phyloP scores from a whole-genome alignment of 176 grass and related monocot species.

The Puya raimondii region DNA sequence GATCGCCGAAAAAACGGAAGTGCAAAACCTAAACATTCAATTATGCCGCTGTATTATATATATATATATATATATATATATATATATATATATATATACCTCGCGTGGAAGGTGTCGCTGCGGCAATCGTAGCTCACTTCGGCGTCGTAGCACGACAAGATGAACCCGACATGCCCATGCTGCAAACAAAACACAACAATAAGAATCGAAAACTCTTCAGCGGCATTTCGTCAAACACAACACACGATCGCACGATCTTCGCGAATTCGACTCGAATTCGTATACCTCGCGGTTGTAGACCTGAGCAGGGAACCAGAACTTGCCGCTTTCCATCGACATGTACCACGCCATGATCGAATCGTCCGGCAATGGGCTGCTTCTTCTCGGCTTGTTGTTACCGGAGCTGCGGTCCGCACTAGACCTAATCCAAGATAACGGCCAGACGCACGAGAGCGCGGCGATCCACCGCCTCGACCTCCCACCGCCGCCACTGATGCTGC shows the following conservation, averaged over 20 bases:
- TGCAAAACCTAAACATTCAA: neutral
- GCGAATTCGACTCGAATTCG: no score
- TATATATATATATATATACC: no score
- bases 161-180: slow-evolving; percentile 80
- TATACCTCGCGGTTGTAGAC: slow-evolving; percentile 98
- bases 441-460: slow-evolving; percentile 51
- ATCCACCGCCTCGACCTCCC: slow-evolving; percentile 53
- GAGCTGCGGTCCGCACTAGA: slow-evolving; percentile 11
- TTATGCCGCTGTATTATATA: neutral
- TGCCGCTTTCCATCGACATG: slow-evolving; percentile 64
- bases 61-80: no score
- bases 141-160: slow-evolving; percentile 87
- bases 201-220: neutral
- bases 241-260: no score
- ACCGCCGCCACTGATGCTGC: neutral
- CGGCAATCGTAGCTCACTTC: slow-evolving; percentile 67
- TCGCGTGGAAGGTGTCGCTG: slow-evolving; percentile 66
- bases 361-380: slow-evolving; percentile 29
- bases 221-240: no score
- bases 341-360: slow-evolving; percentile 83
- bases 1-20: neutral
- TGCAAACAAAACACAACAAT: slow-evolving; percentile 21
- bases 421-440: slow-evolving; percentile 74
- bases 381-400: slow-evolving; percentile 5
- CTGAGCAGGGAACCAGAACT: slow-evolving; percentile 88